Percentiles rank a stretch among this genome's conserved stretches.
Evolutionary conservation across 768 basidiomycete genomes (phyloP).

Genomic region (Mycena kentingensis): DNA sequence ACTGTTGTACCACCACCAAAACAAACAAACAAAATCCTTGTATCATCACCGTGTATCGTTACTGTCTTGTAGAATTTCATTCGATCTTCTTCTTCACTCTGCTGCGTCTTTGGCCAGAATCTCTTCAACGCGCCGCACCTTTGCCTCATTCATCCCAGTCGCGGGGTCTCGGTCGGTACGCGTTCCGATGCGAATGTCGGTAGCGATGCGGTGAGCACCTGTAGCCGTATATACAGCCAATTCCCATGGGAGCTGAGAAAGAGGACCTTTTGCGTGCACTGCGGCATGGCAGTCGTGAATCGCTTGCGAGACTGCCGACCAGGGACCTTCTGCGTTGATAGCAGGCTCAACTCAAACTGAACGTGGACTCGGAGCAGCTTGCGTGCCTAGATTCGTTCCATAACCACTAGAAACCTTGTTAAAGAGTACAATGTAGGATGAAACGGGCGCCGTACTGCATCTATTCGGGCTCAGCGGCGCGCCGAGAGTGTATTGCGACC

Average conservation of each 20-base stretch:
- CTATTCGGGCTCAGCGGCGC: constrained; percentile 34
- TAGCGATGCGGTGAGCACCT: constrained; percentile 75
- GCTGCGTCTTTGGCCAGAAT: constrained; percentile 55
- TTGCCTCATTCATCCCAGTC: constrained; percentile 59
- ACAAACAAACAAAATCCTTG: not conserved
- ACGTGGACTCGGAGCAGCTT: not conserved
- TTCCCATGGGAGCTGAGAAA: too few relatives aligned
- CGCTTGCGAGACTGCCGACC: constrained; percentile 78
- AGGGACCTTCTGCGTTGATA: constrained; percentile 68
- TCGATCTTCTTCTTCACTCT: not conserved
- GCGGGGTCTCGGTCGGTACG: constrained; percentile 67
- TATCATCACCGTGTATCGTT: not conserved
- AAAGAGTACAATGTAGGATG: not conserved
- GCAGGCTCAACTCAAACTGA: not conserved
- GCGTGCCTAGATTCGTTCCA: constrained; percentile 82
- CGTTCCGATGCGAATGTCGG: constrained; percentile 95
- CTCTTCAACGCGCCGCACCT: constrained; percentile 79
- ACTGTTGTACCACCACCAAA: too few relatives aligned
- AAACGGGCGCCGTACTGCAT: constrained; percentile 59
- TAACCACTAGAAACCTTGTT: constrained; percentile 63
- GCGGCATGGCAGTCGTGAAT: constrained; percentile 92
- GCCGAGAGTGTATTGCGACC: constrained; percentile 8
- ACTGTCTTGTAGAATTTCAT: not conserved
- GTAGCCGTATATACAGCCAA: too few relatives aligned
- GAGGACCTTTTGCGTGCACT: constrained; percentile 79